Conservation (phyloP, 306 rosid species). For the Cucurbita argyrosperma region DNA sequence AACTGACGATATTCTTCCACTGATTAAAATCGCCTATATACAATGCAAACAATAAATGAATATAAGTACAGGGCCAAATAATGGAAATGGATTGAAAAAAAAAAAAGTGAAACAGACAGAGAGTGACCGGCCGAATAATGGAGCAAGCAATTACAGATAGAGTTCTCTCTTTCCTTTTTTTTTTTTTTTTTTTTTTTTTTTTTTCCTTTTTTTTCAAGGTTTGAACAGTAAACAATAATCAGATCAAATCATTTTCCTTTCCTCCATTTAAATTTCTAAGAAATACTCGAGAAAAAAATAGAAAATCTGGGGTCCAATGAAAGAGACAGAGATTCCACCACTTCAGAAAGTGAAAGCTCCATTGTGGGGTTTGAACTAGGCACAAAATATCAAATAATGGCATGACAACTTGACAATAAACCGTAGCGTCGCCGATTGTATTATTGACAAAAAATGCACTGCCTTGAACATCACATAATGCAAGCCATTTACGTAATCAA, state of each 20-base stretch:
- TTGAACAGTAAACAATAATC: neutral
- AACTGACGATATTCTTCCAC: neutral
- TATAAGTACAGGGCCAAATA: neutral
- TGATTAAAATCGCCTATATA: neutral
- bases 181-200: neutral
- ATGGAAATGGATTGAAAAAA: neutral
- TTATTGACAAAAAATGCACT: neutral
- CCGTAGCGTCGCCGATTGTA: neutral
- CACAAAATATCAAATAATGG: constrained; percentile 1
- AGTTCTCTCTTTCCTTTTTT: too few species aligned
- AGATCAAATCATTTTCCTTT: neutral
- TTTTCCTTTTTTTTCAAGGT: neutral
- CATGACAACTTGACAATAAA: neutral
- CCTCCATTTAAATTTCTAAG: neutral
- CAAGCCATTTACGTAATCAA: neutral
- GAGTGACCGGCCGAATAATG: neutral
- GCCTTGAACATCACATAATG: neutral
- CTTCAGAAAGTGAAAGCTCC: neutral
- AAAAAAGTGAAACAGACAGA: neutral
- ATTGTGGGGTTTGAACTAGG: neutral
- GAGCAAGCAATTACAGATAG: neutral
- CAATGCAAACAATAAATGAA: neutral
- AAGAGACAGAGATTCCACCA: neutral
- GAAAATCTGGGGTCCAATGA: neutral
- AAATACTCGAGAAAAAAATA: neutral